Base-by-base conservation (phyloP, 1,284 basidiomycete species). In the Puccinia coronata region DNA sequence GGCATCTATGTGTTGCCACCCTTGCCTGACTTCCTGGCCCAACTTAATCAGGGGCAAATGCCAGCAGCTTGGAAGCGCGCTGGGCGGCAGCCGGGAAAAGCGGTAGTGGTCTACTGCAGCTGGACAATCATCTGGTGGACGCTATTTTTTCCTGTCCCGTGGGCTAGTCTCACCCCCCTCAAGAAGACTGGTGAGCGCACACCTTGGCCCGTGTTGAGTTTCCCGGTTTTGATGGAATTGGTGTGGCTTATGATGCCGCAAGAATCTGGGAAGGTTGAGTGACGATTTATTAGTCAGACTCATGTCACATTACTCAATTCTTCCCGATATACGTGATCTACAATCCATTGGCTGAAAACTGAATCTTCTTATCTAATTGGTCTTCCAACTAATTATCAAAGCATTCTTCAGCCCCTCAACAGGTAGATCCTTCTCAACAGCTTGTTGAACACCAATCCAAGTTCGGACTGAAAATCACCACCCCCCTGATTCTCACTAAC, bases 1-100 rank as follows among this genome's bases (percentile, higher is more conserved):
- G 96, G 96, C 0, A 92, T 93, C 0, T 88, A 96, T 51, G 86
- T 96, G 49, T 89, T 97, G 6, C 92, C 93, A 0, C 90, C 91
- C 1, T 90, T 91, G 34, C 94, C 93, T 0, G 90, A 90, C 0
- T 91, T 84, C 92, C 92, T 85, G 88, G 72, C 59, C 20, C 61
- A 49, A 25, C 74, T 80, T 41, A 63, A 63, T n/a, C n/a, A n/a
- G 6, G 8, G 41, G 28, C 41, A 53, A 43, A 82, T 41, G 59
- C 28, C 28, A 51, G 82, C 77, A 43, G 61, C 63, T 25, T 6
- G 6, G 31, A 83, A 55, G 74, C 41, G 8, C 59, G 25, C 70
- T 71, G 72, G 23, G 4, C 25, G 49, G 3, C 82, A 83, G 34
- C 82, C 83, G 55, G 91, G 88, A 83, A 93, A 92, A 88, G 91